Evolutionary conservation across 2,329 filamentous ascomycete species (phyloP), one percentile per base, ranked within the genome.

Genomic region (Fusarium sp.): DNA sequence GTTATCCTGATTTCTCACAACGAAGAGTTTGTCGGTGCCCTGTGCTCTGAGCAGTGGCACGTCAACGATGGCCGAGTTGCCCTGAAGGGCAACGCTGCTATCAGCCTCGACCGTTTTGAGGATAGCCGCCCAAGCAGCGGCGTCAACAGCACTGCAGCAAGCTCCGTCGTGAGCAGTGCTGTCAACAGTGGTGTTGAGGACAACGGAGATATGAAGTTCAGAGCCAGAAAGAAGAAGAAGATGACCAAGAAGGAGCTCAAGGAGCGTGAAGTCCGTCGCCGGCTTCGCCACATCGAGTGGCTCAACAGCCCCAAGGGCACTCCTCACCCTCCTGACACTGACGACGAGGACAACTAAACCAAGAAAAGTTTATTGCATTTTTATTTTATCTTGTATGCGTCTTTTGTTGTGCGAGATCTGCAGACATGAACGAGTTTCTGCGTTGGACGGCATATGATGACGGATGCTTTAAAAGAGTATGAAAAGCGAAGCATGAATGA

Each of bases 1-100:
- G 96, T 99, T 4, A 94, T 99, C 71, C 97, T 99, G 90, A 99
- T 99, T 82, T 98, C 94, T 67, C 96, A 99, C 84, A 98, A 99
- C 88, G 94, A 98, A 79, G 96, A 99, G 81, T 99, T 99, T 77
- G 94, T 99, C 54, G 94, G 95, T 63, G 95, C 95, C 5, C 89
- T 99, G 13, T 96, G 96, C 82, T 93, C 92, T 6, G 97, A 99
- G 84, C 94, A 98, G 82, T 97, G 96, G 93, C 92, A 97, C 81
- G 93, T 99, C 71, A 90, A 89, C 58, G 93, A 95, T 75, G 96
- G 96, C 3, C 90, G 92, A 51, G 91, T 99, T 66, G 92, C 93
- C 4, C 91, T 94, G 82, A 93, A 93, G 79, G 93, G 93, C 74
- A 89, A 90, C 78, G 83, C 90, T 3, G 90, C 93, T 61, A 86